Conservation (phyloP, 2,329 filamentous ascomycete species). For the Fusarium tupiense region DNA sequence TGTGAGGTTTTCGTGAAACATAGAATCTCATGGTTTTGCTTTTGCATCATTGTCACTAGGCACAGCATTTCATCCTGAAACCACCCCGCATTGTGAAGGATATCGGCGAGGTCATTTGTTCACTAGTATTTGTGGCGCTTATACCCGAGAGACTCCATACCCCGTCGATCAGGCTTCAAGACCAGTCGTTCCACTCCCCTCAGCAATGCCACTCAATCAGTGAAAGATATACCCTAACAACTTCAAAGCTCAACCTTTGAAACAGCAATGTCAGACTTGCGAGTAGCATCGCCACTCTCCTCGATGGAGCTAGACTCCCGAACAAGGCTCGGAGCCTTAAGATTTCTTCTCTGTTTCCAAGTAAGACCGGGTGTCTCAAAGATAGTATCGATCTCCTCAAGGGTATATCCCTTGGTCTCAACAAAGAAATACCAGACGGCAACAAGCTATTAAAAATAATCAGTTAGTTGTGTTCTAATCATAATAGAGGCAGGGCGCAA, state of each 20-base stretch:
- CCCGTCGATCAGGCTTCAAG: background rate
- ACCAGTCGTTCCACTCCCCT: background rate
- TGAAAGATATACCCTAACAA: background rate
- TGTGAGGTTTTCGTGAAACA: background rate
- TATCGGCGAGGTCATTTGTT: background rate
- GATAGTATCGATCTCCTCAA: background rate
- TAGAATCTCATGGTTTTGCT: background rate
- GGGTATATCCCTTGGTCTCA: background rate
- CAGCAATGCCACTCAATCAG: background rate
- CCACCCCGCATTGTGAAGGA: background rate
- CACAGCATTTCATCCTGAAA: background rate
- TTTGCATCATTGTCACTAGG: background rate
- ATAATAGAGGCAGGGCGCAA: accelerated
- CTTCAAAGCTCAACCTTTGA: background rate
- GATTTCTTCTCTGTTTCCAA: background rate
- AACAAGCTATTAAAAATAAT: background rate
- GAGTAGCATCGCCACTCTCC: background rate
- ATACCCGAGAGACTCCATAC: background rate
- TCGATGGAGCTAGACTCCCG: background rate
- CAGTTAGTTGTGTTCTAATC: accelerated
- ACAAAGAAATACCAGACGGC: background rate
- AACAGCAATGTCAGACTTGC: background rate
- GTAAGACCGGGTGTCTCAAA: background rate
- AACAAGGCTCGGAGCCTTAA: background rate
- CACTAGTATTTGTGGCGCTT: background rate